These are phyloP conservation scores for Pleurotus ostreatus DNA, from an alignment of 768 basidiomycete genomes.

Conservation along the genomic window DNA sequence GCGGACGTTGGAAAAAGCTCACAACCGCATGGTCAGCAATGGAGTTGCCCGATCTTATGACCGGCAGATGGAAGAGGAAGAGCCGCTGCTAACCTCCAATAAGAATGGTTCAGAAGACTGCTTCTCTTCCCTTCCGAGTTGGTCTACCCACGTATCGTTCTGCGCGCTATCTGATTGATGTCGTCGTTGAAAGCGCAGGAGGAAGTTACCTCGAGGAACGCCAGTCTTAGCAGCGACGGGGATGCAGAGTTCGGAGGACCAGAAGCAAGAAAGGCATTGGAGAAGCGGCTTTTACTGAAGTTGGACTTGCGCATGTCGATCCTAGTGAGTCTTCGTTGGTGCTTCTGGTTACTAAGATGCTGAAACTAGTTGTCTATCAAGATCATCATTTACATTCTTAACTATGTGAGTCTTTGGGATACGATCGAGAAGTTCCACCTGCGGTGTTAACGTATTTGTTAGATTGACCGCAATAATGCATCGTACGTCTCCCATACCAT, in stretches of 20 bases:
- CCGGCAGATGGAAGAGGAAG: conserved; percentile 1
- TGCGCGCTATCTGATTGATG: conserved; percentile 26
- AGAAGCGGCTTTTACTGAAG: conserved; percentile 38
- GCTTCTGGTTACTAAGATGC: background rate
- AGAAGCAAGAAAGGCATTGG: conserved; percentile 18
- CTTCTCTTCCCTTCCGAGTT: conserved; percentile 1
- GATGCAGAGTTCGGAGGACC: conserved; percentile 11
- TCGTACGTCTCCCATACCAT: conserved; percentile 32
- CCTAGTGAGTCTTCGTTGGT: conserved; percentile 12
- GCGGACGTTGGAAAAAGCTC: background rate
- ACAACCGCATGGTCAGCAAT: conserved; percentile 8
- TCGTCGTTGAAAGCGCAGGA: conserved; percentile 18
- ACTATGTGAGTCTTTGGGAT: conserved; percentile 25
- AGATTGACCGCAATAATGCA: conserved; percentile 73
- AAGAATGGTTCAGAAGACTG: background rate
- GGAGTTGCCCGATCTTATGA: background rate
- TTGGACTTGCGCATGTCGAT: conserved; percentile 49
- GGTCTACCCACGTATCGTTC: conserved; percentile 8
- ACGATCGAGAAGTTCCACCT: background rate
- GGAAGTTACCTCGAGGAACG: conserved; percentile 8
- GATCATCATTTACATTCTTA: conserved; percentile 44
- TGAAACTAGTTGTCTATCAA: conserved; percentile 7
- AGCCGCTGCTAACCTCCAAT: background rate
- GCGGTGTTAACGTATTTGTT: conserved; percentile 35
- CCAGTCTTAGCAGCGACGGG: conserved; percentile 18